Conservation (phyloP, 441 rosid species). For the Isatis lusitanica region DNA sequence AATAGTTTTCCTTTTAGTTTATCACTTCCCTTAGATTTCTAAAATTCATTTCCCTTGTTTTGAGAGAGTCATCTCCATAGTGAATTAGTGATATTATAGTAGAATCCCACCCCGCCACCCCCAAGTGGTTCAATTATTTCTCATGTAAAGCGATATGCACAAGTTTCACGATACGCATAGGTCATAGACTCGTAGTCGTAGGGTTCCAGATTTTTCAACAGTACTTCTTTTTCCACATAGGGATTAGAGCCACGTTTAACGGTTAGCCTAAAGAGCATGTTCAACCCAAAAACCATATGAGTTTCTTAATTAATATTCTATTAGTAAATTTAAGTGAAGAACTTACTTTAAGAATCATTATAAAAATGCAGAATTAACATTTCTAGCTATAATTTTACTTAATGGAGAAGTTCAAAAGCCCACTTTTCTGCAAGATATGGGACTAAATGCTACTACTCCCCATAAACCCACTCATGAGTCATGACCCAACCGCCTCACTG, state of each 20-base stretch:
- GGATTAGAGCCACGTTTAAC: not conserved
- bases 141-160: not conserved
- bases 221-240: not conserved
- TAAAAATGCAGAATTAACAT: not conserved
- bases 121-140: not conserved
- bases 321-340: too few species aligned
- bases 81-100: not conserved
- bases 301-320: too few species aligned
- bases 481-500: not conserved
- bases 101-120: too few species aligned
- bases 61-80: not conserved
- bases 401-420: not conserved
- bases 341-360: not conserved
- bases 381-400: not conserved
- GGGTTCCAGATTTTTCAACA: slow-evolving; percentile 3
- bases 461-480: not conserved
- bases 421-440: not conserved
- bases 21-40: not conserved
- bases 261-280: too few species aligned
- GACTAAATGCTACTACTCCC: slow-evolving; percentile 4
- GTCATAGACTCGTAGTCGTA: slow-evolving; percentile 2
- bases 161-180: slow-evolving; percentile 11
- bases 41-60: not conserved
- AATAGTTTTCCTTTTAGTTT: not conserved
- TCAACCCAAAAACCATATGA: too few species aligned